Percentiles rank a stretch among this genome's conserved stretches.
phyloP scores from a whole-genome alignment of 306 rosid species.

The Arachis hypogaea region DNA sequence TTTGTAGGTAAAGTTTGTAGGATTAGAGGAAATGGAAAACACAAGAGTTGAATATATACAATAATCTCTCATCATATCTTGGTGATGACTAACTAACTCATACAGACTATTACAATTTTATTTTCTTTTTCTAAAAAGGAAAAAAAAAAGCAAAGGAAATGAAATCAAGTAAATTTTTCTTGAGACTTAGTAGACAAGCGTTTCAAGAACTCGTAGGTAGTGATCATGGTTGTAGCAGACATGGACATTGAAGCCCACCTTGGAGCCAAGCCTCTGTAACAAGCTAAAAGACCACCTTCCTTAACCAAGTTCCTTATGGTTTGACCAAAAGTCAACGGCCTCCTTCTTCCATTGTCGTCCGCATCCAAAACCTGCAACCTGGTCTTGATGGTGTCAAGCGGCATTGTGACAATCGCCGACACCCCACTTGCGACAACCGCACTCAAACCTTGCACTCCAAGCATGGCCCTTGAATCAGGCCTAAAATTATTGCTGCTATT shows the following conservation, averaged over 20 bases:
- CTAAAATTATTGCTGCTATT: conserved; percentile 46
- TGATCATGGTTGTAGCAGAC: conserved; percentile 95
- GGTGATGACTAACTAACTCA: no score
- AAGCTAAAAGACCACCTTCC: conserved; percentile 87
- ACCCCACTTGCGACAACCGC: conserved; percentile 93
- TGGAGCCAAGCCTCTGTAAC: conserved; percentile 94
- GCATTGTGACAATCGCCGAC: conserved; percentile 89
- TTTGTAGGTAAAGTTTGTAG: no score
- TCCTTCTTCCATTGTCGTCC: conserved; percentile 77
- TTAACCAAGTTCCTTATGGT: conserved; percentile 70
- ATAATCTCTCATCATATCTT: no score
- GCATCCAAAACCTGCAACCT: conserved; percentile 92
- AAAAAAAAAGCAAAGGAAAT: no score
- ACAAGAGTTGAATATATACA: no score
- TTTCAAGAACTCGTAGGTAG: conserved; percentile 92
- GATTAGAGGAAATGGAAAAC: no score
- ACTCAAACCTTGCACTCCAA: conserved; percentile 82
- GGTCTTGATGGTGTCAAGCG: conserved; percentile 84
- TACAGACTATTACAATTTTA: no score
- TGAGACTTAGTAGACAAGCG: conserved; percentile 77
- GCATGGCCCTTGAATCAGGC: conserved; percentile 65
- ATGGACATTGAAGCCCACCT: conserved; percentile 97
- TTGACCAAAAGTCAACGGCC: conserved; percentile 66
- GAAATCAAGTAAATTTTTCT: conserved; percentile 35
- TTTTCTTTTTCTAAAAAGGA: no score